Conservation (phyloP, 139 green algal species). For the Pleodorina starrii region DNA sequence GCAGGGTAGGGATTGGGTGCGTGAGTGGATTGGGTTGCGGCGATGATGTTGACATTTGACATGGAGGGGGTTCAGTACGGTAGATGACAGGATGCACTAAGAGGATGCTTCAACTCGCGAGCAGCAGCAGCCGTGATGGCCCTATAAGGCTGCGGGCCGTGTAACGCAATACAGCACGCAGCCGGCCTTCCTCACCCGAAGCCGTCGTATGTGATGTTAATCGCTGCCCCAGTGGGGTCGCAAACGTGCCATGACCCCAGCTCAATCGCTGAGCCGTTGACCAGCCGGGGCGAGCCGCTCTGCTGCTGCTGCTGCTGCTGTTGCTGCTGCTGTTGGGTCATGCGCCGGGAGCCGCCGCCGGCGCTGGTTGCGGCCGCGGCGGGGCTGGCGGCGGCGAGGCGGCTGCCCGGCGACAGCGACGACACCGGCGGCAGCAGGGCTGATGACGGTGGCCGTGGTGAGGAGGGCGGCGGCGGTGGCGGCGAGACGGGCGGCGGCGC, state of each 20-base stretch:
- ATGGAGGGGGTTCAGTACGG: no score
- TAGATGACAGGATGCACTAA: no score
- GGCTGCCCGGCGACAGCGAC: not conserved
- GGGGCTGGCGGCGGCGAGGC: not conserved
- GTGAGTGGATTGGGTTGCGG: no score
- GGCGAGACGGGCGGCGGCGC: slow-evolving; percentile 24
- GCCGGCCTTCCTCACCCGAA: slow-evolving; percentile 24
- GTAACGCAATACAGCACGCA: no score
- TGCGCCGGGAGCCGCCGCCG: no score
- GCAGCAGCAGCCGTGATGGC: no score
- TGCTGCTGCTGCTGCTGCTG: not conserved
- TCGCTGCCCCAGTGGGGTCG: not conserved
- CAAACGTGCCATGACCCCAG: not conserved
- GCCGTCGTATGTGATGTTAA: not conserved
- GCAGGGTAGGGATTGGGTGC: no score
- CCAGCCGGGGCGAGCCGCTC: not conserved
- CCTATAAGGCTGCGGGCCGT: no score
- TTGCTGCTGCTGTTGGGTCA: not conserved
- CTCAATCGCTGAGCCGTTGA: not conserved
- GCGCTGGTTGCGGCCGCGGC: not conserved
- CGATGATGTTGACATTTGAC: no score
- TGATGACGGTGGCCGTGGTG: not conserved
- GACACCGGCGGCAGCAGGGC: not conserved
- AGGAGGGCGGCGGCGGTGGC: not conserved
- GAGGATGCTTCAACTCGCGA: no score